These are phyloP conservation scores for Stylonectria norvegica DNA, from an alignment of 2,329 filamentous ascomycete species.

Conservation along the genomic window DNA sequence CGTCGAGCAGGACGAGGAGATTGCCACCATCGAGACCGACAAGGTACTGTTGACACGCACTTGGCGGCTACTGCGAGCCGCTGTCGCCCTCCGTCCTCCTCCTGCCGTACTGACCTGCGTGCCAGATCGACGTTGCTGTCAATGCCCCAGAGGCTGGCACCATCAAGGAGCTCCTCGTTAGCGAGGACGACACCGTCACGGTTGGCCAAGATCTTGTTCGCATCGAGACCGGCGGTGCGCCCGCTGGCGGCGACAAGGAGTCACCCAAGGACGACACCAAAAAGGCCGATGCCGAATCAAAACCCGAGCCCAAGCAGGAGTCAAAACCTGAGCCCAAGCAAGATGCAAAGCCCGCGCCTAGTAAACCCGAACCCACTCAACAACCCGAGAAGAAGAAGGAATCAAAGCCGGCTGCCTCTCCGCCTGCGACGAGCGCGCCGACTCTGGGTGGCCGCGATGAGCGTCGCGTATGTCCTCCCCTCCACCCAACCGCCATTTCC, in stretches of 20 bases:
- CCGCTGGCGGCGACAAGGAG: slow-evolving; percentile 34
- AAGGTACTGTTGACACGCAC: slow-evolving; percentile 63
- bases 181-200: slow-evolving; percentile 90
- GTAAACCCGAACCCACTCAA: slow-evolving; percentile 22
- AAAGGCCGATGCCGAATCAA: slow-evolving; percentile 33
- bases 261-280: slow-evolving; percentile 25
- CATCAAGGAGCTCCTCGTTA: slow-evolving; percentile 87
- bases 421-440: slow-evolving; percentile 29
- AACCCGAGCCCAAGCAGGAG: slow-evolving; percentile 36
- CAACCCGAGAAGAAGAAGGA: slow-evolving; percentile 30
- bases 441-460: slow-evolving; percentile 74
- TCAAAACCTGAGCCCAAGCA: slow-evolving; percentile 34
- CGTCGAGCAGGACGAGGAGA: slow-evolving; percentile 94
- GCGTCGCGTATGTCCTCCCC: slow-evolving; percentile 63
- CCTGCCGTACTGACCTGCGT: slow-evolving; percentile 7
- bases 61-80: not conserved
- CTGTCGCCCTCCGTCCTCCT: not conserved
- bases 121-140: slow-evolving; percentile 89
- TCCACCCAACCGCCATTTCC: too few relatives aligned
- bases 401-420: slow-evolving; percentile 15
- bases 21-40: slow-evolving; percentile 98
- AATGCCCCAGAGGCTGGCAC: slow-evolving; percentile 88
- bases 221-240: slow-evolving; percentile 72
- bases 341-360: slow-evolving; percentile 24
- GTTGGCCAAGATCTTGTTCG: slow-evolving; percentile 90